A percentile compares a stretch with the other conserved stretches of the same genome.
These are phyloP conservation scores for Rickenella mellea DNA, from an alignment of 768 basidiomycete genomes.

Conservation along the genomic window DNA sequence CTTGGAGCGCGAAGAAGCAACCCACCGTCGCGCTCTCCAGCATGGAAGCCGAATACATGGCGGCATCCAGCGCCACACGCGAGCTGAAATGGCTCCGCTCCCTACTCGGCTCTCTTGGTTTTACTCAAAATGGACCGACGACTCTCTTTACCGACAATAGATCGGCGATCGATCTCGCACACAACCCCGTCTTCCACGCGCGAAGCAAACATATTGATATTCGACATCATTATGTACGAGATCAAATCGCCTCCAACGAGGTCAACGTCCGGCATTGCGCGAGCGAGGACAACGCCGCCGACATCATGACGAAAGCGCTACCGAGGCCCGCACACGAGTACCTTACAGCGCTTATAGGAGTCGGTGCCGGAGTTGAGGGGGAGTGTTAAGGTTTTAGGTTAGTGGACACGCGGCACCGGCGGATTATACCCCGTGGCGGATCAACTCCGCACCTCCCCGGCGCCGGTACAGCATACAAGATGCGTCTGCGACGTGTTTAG, in stretches of 20 bases:
- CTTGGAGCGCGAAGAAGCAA: conserved; percentile 18
- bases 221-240: conserved; percentile 27
- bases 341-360: too few relatives aligned
- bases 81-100: conserved; percentile 13
- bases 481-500: too few relatives aligned
- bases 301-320: conserved; percentile 33
- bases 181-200: conserved; percentile 25
- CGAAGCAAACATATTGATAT: conserved; percentile 35
- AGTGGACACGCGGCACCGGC: too few relatives aligned
- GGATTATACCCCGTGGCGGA: too few relatives aligned
- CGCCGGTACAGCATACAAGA: too few relatives aligned
- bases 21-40: conserved; percentile 15
- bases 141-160: conserved; percentile 25
- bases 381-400: too few relatives aligned
- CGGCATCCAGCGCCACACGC: conserved; percentile 7
- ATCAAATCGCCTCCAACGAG: conserved; percentile 18
- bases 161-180: conserved; percentile 22
- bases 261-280: conserved; percentile 21
- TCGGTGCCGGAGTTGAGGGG: too few relatives aligned
- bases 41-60: conserved; percentile 20
- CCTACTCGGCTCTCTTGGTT: conserved; percentile 13
- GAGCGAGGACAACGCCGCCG: conserved; percentile 25
- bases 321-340: too few relatives aligned
- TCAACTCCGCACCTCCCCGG: too few relatives aligned
- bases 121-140: conserved; percentile 6